Evolutionary conservation across 106 monocot species (phyloP).

Genomic region (Apostasia ramifera): DNA sequence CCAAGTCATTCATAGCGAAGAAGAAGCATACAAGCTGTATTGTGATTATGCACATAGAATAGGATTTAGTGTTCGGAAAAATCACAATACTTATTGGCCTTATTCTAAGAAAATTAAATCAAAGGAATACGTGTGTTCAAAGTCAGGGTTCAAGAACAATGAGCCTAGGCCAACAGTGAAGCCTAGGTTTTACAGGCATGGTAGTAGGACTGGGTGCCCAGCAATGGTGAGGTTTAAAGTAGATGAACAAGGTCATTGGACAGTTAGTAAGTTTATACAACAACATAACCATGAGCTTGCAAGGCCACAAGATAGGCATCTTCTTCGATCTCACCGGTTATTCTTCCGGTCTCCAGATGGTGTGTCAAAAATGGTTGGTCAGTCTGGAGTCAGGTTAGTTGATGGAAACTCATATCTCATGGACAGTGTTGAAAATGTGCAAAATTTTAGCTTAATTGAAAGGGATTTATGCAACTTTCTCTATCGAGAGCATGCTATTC

Average conservation of each 20-base stretch:
- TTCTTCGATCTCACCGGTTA: not conserved
- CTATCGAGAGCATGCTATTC: no score
- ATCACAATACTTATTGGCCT: not conserved
- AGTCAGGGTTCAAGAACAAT: not conserved
- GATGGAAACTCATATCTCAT: no score
- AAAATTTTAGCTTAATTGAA: no score
- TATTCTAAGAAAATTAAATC: not conserved
- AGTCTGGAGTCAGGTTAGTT: no score
- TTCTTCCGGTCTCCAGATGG: no score
- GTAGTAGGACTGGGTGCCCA: not conserved
- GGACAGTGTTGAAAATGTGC: no score
- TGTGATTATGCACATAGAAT: not conserved
- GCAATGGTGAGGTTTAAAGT: not conserved
- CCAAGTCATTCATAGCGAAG: not conserved
- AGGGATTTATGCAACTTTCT: no score
- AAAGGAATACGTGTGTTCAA: not conserved
- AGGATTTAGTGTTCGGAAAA: not conserved
- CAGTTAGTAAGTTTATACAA: not conserved
- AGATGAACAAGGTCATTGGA: not conserved
- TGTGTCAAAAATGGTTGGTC: no score
- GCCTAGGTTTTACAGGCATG: not conserved
- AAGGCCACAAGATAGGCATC: not conserved
- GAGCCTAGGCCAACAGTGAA: not conserved
- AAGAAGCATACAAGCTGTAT: not conserved
- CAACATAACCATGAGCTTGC: not conserved